Evolutionary conservation across 257 asterid species (phyloP), one percentile per base, ranked within the genome.

Genomic region (Solanum habrochaites): DNA sequence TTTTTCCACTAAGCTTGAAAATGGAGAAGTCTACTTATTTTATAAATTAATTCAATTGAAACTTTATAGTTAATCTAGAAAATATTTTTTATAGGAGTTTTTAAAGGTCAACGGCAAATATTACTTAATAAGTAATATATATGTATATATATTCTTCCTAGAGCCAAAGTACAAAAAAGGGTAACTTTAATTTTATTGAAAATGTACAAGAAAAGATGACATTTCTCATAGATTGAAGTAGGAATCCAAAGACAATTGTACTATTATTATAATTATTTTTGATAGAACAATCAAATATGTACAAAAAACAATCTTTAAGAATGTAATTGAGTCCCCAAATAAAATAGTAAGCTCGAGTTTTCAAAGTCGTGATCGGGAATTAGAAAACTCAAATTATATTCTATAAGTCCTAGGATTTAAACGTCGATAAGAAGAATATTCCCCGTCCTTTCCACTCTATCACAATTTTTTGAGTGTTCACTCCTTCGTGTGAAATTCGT

Each of bases 1-100:
- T 45, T 78, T 78, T 45, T 45, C 25, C 25, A 15, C 3, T 45
- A 78, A 56, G 42, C 29, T 78, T 80, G 66, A 80, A 20, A 74
- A 74, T 39, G 40, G 82, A 39, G 42, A 78, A 78, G 16, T 45
- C 4, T 78, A 78, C 27, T 45, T 27, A 78, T 78, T 77, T n/a
- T 43, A 78, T 43, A 43, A 77, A 14, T 8, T 2, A 8, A 47
- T 78, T 43, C 29, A 43, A 43, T 78, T 78, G 66, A 80, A 45
- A 29, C 67, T 80, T 80, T 47, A 80, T 80, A 27, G 43, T 80
- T 80, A n/a, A 78, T 78, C 66, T 27, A 45, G 66, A 45, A 78
- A 78, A 45, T 2, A 27, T 15, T 43, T 15, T 78, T 47, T 71
- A 78, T 27, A 45, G 40, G 40, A 45, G 42, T 45, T 78, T 45